A percentile compares a stretch with the other conserved stretches of the same genome.
Evolutionary conservation across 495 filamentous ascomycete genomes (phyloP).

Genomic region (Aspergillus carlsbadensis): DNA sequence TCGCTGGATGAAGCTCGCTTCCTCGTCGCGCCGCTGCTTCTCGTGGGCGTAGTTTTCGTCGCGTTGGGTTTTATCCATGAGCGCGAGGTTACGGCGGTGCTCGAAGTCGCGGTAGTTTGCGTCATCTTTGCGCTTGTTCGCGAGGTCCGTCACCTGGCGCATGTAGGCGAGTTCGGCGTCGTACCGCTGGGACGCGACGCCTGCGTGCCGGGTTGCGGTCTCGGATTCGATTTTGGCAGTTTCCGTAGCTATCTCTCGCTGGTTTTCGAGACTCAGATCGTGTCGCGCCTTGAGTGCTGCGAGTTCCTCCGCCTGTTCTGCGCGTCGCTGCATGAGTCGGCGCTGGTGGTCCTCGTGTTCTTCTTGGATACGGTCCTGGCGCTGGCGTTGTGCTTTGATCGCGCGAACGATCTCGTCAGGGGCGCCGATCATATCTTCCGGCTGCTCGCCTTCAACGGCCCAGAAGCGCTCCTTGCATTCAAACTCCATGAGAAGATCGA

Average conservation of each 20-base stretch:
- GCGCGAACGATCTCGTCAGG: conserved; percentile 4
- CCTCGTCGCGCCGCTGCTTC: conserved; percentile 3
- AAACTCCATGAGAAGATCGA: conserved; percentile 4
- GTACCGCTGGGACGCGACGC: conserved; percentile 4
- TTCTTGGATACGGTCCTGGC: not conserved
- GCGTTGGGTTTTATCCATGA: conserved; percentile 7
- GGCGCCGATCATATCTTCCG: conserved; percentile 3
- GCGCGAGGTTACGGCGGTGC: not conserved
- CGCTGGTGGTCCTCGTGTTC: conserved; percentile 14
- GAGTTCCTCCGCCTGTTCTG: conserved; percentile 5
- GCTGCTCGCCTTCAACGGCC: conserved; percentile 12
- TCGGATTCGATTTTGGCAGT: conserved; percentile 7
- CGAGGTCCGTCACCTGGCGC: conserved; percentile 6
- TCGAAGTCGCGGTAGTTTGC: conserved; percentile 7
- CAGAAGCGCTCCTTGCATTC: conserved; percentile 11
- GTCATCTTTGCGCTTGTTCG: conserved; percentile 9
- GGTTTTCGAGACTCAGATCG: not conserved
- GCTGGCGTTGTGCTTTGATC: not conserved
- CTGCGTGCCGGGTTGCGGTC: conserved; percentile 2
- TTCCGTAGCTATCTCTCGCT: not conserved
- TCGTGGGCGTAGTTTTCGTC: conserved; percentile 5
- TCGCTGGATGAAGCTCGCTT: not conserved
- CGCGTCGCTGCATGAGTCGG: not conserved
- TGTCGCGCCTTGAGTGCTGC: not conserved
- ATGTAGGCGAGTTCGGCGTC: conserved; percentile 11